Percentiles rank a stretch among this genome's conserved stretches.
Conservation (phyloP, 768 basidiomycete species). For the Phaeolepiota aurea region DNA sequence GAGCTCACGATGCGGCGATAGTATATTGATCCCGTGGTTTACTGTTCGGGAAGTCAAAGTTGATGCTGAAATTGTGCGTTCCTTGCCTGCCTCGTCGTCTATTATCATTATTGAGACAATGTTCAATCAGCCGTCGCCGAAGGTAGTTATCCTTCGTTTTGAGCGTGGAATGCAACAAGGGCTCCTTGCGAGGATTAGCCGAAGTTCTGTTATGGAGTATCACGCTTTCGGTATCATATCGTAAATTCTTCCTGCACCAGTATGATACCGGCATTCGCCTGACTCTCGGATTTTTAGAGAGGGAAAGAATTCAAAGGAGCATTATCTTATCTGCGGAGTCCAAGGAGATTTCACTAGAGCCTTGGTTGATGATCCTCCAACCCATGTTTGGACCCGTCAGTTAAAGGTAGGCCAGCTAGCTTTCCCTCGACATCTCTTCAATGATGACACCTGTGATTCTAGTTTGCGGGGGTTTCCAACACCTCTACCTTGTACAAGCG, state of each 20-base stretch:
- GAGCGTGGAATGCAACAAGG: conserved; percentile 86
- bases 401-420: conserved; percentile 60
- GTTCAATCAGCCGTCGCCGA: conserved; percentile 60
- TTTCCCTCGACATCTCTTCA: background rate
- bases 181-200: conserved; percentile 69
- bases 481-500: conserved; percentile 70
- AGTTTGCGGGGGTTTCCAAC: conserved; percentile 81
- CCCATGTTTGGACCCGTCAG: conserved; percentile 69
- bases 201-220: conserved; percentile 71
- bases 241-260: conserved; percentile 25
- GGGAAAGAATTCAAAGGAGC: conserved; percentile 62
- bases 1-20: conserved; percentile 15
- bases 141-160: conserved; percentile 73
- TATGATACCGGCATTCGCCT: background rate
- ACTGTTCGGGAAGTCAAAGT: conserved; percentile 71
- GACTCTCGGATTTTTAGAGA: conserved; percentile 33
- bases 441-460: conserved; percentile 3
- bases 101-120: no score
- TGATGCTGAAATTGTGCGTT: conserved; percentile 64
- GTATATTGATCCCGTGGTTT: conserved; percentile 69
- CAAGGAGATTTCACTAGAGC: conserved; percentile 77
- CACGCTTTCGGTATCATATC: conserved; percentile 83
- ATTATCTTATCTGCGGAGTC: conserved; percentile 81
- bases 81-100: no score
- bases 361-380: conserved; percentile 67